Percentiles rank a stretch among this genome's conserved stretches.
Conservation (phyloP, 2,329 filamentous ascomycete species). For the Cytospora paraplurivora region DNA sequence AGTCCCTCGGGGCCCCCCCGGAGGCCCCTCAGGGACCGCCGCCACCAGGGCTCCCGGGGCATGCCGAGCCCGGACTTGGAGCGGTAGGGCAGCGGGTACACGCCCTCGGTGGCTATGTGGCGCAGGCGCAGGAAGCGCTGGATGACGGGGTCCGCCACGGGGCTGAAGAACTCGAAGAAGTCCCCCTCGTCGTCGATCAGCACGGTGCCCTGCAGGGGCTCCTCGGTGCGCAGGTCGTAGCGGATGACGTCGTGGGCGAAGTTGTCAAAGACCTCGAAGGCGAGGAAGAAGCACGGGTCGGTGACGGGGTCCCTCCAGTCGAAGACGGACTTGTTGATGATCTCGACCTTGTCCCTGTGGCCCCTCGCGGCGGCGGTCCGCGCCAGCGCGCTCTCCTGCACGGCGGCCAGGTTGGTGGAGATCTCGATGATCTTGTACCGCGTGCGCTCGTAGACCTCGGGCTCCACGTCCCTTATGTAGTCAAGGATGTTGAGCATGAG, state of each 20-base stretch:
- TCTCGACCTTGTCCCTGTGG: slow-evolving; percentile 84
- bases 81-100: slow-evolving; percentile 64
- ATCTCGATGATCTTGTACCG: slow-evolving; percentile 97
- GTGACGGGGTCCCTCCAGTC: slow-evolving; percentile 90
- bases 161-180: slow-evolving; percentile 92
- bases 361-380: slow-evolving; percentile 68
- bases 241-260: slow-evolving; percentile 94
- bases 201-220: slow-evolving; percentile 85
- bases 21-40: slow-evolving; percentile 8
- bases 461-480: slow-evolving; percentile 87
- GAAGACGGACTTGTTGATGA: slow-evolving; percentile 93
- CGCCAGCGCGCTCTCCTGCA: slow-evolving; percentile 74
- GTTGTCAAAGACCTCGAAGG: slow-evolving; percentile 98
- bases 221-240: slow-evolving; percentile 79
- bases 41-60: slow-evolving; percentile 20
- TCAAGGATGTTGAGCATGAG: slow-evolving; percentile 98
- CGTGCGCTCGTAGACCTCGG: slow-evolving; percentile 90
- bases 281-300: slow-evolving; percentile 94
- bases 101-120: slow-evolving; percentile 69
- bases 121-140: slow-evolving; percentile 83
- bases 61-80: slow-evolving; percentile 31
- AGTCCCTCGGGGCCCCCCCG: background rate
- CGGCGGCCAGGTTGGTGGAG: slow-evolving; percentile 73
- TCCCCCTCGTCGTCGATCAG: slow-evolving; percentile 83
- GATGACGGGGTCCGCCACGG: slow-evolving; percentile 72